Base-by-base conservation (phyloP, 148 eudicot species). In the Camellia granthamiana region DNA sequence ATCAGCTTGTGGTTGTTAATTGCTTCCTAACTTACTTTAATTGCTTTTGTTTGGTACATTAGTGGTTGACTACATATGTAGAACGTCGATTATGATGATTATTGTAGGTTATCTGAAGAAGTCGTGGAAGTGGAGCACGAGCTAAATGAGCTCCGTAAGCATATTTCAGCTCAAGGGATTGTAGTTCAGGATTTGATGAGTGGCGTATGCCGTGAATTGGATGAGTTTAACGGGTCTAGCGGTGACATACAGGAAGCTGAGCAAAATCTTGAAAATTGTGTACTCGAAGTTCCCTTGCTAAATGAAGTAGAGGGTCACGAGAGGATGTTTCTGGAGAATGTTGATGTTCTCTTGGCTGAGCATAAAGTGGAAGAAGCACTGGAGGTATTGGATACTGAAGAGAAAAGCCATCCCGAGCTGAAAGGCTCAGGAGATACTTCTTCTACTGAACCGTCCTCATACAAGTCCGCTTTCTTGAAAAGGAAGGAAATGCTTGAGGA, bases 111-210 rank as follows among this genome's bases (percentile, higher is more conserved):
- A 72, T 88, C 97, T 42, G 98, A 96, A 87, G 99, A 96, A 89
- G 99, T 96, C 55, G 92, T 92, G 82, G 99, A 96, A 88, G 84
- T 88, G 89, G 90, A 96, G 75, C 98, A 96, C 79, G 98, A 93
- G 84, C 78, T 93, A 76, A 91, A 85, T 70, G 99, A 96, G 76
- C 83, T 96, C 69, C 90, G 90, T 73, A 96, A 91, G 86, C 94
- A 89, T 88, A 93, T 92, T 41, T 92, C 99, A 77, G 84, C 91
- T 60, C 99, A 93, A 74, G 95, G 93, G 81, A 89, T 92, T 81
- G 85, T 96, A 78, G 91, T 96, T 82, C 98, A 96, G 81, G 97
- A 93, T 83, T 84, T 96, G 59, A 85, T 87, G 88, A 89, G 77
- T 81, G 99, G 98, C 75, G 87, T 90, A 49, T 92, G 87, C 75